Base-by-base conservation (phyloP, 768 basidiomycete species). In the Suillus subluteus region DNA sequence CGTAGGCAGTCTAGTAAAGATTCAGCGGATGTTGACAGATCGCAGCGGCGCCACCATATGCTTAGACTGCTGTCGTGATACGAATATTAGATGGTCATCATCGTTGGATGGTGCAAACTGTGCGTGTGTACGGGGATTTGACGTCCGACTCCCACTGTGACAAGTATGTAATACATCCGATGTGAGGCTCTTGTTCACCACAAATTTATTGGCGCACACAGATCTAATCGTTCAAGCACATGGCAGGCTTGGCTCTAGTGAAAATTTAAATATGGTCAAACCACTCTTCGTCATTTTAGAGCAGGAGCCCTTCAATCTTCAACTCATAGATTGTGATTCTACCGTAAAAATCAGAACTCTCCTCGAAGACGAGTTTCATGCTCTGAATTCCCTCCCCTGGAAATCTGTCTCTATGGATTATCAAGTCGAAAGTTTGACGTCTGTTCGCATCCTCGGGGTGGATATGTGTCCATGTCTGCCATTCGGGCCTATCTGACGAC, bases 331-430 rank as follows among this genome's bases (percentile, higher is more conserved):
- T 74, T 9, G 87, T 91, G 54, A 94, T 83, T 76, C 92, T 84
- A 63, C 93, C 93, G 73, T 94, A 95, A 72, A 94, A 91, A 78
- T 94, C 93, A 23, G 93, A 94, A 74, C 91, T 92, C 74, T 87
- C 84, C 70, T 92, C 89, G 67, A 95, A 95, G 6, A 91, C 80
- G 15, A 95, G 75, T 75, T 86, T 90, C 69, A 95, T 66, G 21
- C 81, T 79, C 65, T 70, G 76, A 18, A 88, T 77, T 38, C 74
- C 71, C 35, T 75, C 65, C 23, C 63, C 9, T 12, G 38, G 37
- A 12, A 76, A 72, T 12, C 66, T 46, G 3, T 68, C 66, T 11
- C 46, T 64, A 16, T 73, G 48, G 15, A 38, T 40, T 30, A 72
- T 67, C 13, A 94, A 73, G 63, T 87, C 84, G 70, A 95, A 95